Base-by-base conservation (phyloP, 495 filamentous ascomycete species). In the Clohesyomyces aquaticus region DNA sequence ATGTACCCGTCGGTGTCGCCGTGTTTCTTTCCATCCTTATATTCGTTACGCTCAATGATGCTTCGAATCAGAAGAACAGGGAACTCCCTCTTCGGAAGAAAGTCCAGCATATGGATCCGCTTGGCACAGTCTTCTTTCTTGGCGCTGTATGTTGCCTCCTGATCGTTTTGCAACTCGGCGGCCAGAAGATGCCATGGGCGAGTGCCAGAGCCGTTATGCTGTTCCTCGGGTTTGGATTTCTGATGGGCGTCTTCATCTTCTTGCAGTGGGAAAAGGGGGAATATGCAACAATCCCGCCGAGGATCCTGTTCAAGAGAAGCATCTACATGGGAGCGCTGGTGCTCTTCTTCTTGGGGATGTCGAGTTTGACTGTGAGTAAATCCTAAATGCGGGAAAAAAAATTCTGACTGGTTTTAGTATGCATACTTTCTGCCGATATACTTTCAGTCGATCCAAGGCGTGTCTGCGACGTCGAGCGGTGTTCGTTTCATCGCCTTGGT, bases 1-100 rank as follows among this genome's bases (percentile, higher is more conserved):
- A 73, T 43, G 35, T 71, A 3, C 71, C 71, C 3, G 52, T 72
- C 45, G 70, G 70, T n/a, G 68, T 23, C 71, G 62, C 23, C 55
- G 75, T 16, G 19, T 72, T 59, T 22, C 56, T 25, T 29, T 74
- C 11, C 23, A 71, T 57, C 10, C 6, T 57, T 18, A 16, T 45
- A 1, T 45, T 29, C 10, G 14, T 45, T 2, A 21, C 12, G 2
- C 28, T 57, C 4, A 53, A 53, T 12, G n/a, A 42, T 3, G 32
- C 14, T 12, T 21, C 35, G n/a, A 35, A 29, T 28, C 22, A 14
- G 16, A 18, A 16, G 28, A 35, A 54, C 11, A 2, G 50, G 26
- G 11, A n/a, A 9, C 50, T 54, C 8, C 50, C 50, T 4, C 23
- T 54, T 22, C 22, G 19, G 55, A 42, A 32, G 21, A 51, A 61